phyloP scores from a whole-genome alignment of 2,329 filamentous ascomycete genomes.

The Pseudopyricularia cyperi region DNA sequence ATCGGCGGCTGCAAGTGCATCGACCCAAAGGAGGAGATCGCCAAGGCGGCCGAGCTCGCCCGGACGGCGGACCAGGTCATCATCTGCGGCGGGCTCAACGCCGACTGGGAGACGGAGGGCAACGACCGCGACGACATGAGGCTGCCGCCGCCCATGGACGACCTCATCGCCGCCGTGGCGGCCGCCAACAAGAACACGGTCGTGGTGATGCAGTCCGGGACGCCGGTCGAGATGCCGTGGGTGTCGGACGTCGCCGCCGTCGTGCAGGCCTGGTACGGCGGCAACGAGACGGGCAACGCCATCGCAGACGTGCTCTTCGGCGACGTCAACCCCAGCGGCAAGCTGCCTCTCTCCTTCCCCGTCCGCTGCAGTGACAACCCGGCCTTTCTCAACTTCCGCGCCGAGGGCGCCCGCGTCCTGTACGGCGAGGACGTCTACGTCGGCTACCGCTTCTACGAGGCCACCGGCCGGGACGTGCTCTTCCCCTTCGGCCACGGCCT shows the following conservation, averaged over 20 bases:
- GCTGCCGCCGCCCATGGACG: conserved; percentile 59
- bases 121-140: conserved; percentile 68
- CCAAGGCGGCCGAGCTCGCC: conserved; percentile 54
- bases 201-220: conserved; percentile 67
- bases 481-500: conserved; percentile 16
- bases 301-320: conserved; percentile 70
- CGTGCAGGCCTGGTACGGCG: conserved; percentile 70
- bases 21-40: conserved; percentile 44
- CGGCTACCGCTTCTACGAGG: conserved; percentile 61
- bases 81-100: conserved; percentile 64
- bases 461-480: conserved; percentile 19
- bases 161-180: conserved; percentile 53
- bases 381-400: conserved; percentile 52
- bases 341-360: conserved; percentile 54
- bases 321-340: conserved; percentile 57
- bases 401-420: conserved; percentile 50
- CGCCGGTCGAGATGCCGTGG: conserved; percentile 63
- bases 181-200: conserved; percentile 55
- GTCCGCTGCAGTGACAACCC: conserved; percentile 52
- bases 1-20: conserved; percentile 48
- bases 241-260: conserved; percentile 41
- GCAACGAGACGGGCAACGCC: conserved; percentile 69
- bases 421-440: conserved; percentile 65
- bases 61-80: conserved; percentile 63
- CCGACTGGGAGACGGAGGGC: conserved; percentile 72